These are phyloP conservation scores for Trichoderma citrinoviride DNA, from an alignment of 2,329 filamentous ascomycete genomes.

Conservation along the genomic window DNA sequence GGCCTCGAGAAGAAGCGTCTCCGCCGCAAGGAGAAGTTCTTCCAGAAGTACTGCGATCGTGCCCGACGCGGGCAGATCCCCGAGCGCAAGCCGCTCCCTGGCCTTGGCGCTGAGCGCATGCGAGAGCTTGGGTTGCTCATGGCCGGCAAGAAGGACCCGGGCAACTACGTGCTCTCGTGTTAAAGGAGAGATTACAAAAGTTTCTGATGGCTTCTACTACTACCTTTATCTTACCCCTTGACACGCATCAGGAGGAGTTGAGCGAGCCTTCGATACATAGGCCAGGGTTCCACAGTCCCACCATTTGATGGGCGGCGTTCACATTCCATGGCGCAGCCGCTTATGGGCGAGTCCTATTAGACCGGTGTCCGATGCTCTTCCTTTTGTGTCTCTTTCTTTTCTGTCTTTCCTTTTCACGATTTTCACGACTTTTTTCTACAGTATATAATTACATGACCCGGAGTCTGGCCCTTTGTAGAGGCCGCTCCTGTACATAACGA, in stretches of 20 bases:
- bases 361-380: not conserved
- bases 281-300: slow-evolving; percentile 21
- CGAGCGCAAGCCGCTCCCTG: slow-evolving; percentile 68
- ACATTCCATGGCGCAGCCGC: slow-evolving; percentile 1
- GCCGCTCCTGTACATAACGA: slow-evolving; percentile 23
- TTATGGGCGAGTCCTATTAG: slow-evolving; percentile 2
- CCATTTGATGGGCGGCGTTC: slow-evolving; percentile 7
- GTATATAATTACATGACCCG: slow-evolving; percentile 16
- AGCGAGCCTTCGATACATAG: slow-evolving; percentile 19
- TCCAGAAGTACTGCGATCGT: slow-evolving; percentile 84
- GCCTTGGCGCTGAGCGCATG: slow-evolving; percentile 92
- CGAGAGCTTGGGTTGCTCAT: slow-evolving; percentile 75
- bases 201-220: not conserved
- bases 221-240: not conserved
- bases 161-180: slow-evolving; percentile 75
- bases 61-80: slow-evolving; percentile 65
- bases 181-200: slow-evolving; percentile 40
- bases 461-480: not conserved
- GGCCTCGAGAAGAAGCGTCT: slow-evolving; percentile 92
- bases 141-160: slow-evolving; percentile 72
- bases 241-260: slow-evolving; percentile 9
- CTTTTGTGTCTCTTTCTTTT: not conserved
- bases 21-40: slow-evolving; percentile 87
- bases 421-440: slow-evolving; percentile 14
- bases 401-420: slow-evolving; percentile 5